Percentiles rank a stretch among this genome's conserved stretches.
Conservation (phyloP, 2,329 filamentous ascomycete species). For the Alternaria burnsii region DNA sequence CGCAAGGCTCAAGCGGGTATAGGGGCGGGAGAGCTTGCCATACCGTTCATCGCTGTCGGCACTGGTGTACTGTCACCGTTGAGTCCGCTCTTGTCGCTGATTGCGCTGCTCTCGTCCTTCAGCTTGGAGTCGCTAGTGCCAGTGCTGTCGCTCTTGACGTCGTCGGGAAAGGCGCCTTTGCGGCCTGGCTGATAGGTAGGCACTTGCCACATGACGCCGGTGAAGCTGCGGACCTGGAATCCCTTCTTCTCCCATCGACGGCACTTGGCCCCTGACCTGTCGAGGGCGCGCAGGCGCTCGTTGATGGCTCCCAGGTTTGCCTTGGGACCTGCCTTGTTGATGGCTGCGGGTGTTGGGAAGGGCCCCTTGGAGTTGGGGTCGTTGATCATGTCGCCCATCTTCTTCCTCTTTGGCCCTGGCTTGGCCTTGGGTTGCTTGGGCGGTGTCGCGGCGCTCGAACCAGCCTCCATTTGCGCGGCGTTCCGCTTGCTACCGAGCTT, state of each 20-base stretch:
- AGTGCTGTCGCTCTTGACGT: slow-evolving; percentile 65
- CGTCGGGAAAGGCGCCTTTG: slow-evolving; percentile 64
- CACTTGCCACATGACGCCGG: slow-evolving; percentile 82
- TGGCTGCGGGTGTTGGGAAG: slow-evolving; percentile 55
- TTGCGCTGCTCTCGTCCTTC: slow-evolving; percentile 65
- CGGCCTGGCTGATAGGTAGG: slow-evolving; percentile 83
- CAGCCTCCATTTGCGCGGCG: slow-evolving; percentile 63
- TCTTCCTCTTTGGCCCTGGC: slow-evolving; percentile 92
- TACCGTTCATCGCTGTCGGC: slow-evolving; percentile 52
- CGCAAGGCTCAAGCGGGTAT: slow-evolving; percentile 24
- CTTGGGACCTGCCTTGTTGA: slow-evolving; percentile 91
- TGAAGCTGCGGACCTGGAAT: slow-evolving; percentile 90
- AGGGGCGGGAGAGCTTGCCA: slow-evolving; percentile 63
- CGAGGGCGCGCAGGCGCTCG: slow-evolving; percentile 90
- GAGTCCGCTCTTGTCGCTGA: slow-evolving; percentile 69
- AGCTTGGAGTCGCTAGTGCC: slow-evolving; percentile 66
- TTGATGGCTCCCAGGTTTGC: slow-evolving; percentile 98
- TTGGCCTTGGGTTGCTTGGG: slow-evolving; percentile 78
- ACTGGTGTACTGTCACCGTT: slow-evolving; percentile 59
- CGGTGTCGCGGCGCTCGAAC: slow-evolving; percentile 49
- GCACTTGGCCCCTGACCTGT: slow-evolving; percentile 89
- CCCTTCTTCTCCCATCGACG: slow-evolving; percentile 87
- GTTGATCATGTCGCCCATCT: slow-evolving; percentile 71
- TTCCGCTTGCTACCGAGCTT: slow-evolving; percentile 70
- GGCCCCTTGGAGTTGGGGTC: slow-evolving; percentile 51